Conservation (phyloP, 495 filamentous ascomycete genomes). For the Aspergillus carlsbadensis region DNA sequence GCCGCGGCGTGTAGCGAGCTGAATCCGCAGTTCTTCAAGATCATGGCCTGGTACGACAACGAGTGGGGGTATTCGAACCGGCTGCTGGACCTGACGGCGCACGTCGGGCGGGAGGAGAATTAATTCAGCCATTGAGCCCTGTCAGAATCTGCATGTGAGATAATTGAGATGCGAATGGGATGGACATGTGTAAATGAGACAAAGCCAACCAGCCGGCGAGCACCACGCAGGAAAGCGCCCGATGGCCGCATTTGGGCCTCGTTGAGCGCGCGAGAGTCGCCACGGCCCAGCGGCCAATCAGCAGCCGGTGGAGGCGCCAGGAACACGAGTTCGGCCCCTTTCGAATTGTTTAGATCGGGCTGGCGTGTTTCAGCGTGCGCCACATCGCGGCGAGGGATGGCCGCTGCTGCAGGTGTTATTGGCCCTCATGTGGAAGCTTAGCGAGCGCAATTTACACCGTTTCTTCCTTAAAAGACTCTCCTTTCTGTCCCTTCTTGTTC, state of each 20-base stretch:
- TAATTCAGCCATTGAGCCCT: background rate
- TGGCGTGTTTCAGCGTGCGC: constrained; percentile 3
- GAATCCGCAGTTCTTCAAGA: constrained; percentile 37
- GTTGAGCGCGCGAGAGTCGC: background rate
- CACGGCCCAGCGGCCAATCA: background rate
- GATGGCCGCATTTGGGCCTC: too few species aligned
- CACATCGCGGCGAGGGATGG: background rate
- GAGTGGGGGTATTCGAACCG: constrained; percentile 41
- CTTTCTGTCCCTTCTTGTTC: background rate
- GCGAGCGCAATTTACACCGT: background rate
- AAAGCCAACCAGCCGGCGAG: too few species aligned
- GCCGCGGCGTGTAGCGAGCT: constrained; percentile 31
- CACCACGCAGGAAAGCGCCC: too few species aligned
- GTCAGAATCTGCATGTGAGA: too few species aligned
- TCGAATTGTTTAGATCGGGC: background rate
- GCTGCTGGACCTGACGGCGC: constrained; percentile 30
- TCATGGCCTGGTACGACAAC: constrained; percentile 41
- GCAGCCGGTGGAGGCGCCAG: background rate
- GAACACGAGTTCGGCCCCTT: constrained; percentile 6
- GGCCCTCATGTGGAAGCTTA: constrained; percentile 1
- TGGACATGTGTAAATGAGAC: too few species aligned
- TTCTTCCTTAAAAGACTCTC: too few species aligned
- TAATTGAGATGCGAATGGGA: too few species aligned
- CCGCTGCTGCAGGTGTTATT: background rate
- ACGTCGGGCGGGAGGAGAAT: background rate